Conservation (phyloP, 2,329 filamentous ascomycete species). For the Calonectria montana region DNA sequence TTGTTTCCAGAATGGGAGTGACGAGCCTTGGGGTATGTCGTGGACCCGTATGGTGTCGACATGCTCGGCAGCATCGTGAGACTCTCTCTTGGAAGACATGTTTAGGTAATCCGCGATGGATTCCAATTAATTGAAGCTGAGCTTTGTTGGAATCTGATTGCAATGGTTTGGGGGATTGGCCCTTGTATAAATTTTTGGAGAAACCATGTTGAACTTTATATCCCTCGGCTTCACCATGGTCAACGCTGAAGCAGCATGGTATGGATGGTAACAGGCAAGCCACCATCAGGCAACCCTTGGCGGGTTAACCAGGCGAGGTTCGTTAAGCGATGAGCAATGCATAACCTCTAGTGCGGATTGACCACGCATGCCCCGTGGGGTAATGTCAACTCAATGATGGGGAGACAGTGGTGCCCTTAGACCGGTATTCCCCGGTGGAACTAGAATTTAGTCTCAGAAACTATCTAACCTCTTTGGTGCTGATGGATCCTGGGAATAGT, state of each 20-base stretch:
- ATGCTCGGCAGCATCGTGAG: constrained; percentile 20
- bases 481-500: background rate
- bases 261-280: background rate
- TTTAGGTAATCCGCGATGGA: background rate
- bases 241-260: background rate
- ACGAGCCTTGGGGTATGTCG: constrained; percentile 27
- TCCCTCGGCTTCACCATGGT: background rate
- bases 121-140: background rate
- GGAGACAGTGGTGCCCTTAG: background rate
- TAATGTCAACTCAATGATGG: background rate
- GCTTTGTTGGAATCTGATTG: background rate
- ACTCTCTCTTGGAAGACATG: background rate
- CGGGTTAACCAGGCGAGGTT: constrained; percentile 11
- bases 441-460: background rate
- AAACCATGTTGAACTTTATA: constrained; percentile 3
- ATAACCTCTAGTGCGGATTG: constrained; percentile 10
- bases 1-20: constrained; percentile 38
- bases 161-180: background rate
- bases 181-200: background rate
- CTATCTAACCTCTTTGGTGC: background rate
- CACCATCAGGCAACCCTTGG: constrained; percentile 10
- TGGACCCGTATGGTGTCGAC: constrained; percentile 17
- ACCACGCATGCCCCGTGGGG: constrained; percentile 20
- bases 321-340: constrained; percentile 4
- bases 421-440: background rate